These are phyloP conservation scores for Gracilaria domingensis DNA, from an alignment of 23 red algal species.

Conservation along the genomic window DNA sequence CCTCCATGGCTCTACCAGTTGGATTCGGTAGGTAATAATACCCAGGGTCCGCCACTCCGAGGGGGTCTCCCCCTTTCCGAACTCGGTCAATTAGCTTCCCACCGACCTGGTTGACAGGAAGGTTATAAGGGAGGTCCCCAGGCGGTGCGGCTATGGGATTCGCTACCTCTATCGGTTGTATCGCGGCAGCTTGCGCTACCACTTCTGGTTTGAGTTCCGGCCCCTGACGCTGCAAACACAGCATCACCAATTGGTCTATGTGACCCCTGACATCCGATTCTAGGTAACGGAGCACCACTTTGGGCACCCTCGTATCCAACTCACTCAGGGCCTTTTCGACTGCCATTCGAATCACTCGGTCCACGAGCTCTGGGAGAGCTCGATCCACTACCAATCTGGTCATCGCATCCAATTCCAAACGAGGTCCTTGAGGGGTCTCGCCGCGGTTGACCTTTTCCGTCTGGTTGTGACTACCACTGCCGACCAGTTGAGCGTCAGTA, in stretches of 20 bases:
- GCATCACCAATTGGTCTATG: neutral
- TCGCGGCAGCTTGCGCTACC: neutral
- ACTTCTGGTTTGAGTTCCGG: neutral
- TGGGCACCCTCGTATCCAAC: neutral
- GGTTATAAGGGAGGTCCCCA: neutral
- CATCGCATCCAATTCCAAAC: no score
- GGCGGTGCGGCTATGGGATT: neutral
- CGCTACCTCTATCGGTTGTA: neutral
- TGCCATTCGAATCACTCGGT: neutral
- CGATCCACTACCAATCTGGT: no score
- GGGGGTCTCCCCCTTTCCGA: neutral
- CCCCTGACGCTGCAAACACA: neutral
- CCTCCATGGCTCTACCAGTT: neutral
- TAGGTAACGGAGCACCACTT: neutral
- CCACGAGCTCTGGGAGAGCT: no score
- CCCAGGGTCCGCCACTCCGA: neutral
- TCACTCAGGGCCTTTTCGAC: neutral
- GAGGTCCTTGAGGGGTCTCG: no score
- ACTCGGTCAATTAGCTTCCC: neutral
- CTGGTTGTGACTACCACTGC: no score
- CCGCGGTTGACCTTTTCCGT: no score
- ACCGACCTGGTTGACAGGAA: neutral
- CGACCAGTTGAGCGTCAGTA: neutral
- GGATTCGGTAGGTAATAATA: neutral
- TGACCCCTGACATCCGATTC: neutral